phyloP scores from a whole-genome alignment of 2,329 filamentous ascomycete genomes.

The Fusarium decemcellulare region DNA sequence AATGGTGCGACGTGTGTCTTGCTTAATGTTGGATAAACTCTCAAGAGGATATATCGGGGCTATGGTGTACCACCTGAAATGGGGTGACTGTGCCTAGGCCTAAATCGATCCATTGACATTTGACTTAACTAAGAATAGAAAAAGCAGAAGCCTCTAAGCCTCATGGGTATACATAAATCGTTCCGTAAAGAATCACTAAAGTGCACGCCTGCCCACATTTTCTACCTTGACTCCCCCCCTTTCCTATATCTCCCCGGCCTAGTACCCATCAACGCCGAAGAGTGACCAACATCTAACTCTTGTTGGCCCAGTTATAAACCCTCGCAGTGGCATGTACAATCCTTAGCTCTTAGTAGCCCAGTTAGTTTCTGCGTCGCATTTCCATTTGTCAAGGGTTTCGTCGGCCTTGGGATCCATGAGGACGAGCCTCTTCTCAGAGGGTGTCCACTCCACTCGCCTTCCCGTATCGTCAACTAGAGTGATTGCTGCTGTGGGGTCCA shows the following conservation, averaged over 20 bases:
- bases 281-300: background rate
- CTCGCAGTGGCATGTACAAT: too few relatives aligned
- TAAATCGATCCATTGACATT: too few relatives aligned
- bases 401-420: constrained; percentile 32
- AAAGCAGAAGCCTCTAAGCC: background rate
- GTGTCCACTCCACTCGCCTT: constrained; percentile 40
- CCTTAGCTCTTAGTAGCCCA: too few relatives aligned
- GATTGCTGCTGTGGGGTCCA: constrained; percentile 35
- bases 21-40: too few relatives aligned
- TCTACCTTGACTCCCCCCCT: background rate
- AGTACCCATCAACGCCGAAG: background rate
- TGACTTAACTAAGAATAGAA: too few relatives aligned
- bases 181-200: background rate
- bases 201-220: background rate
- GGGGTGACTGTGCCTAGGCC: too few relatives aligned
- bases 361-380: background rate
- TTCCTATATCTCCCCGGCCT: background rate
- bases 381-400: background rate
- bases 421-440: constrained; percentile 37
- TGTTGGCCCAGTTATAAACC: background rate
- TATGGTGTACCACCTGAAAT: too few relatives aligned
- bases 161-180: constrained; percentile 1
- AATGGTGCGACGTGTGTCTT: too few relatives aligned
- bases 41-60: too few relatives aligned
- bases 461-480: constrained; percentile 42